phyloP scores from a whole-genome alignment of 2,329 filamentous ascomycete species.

The Corynespora cassiicola region DNA sequence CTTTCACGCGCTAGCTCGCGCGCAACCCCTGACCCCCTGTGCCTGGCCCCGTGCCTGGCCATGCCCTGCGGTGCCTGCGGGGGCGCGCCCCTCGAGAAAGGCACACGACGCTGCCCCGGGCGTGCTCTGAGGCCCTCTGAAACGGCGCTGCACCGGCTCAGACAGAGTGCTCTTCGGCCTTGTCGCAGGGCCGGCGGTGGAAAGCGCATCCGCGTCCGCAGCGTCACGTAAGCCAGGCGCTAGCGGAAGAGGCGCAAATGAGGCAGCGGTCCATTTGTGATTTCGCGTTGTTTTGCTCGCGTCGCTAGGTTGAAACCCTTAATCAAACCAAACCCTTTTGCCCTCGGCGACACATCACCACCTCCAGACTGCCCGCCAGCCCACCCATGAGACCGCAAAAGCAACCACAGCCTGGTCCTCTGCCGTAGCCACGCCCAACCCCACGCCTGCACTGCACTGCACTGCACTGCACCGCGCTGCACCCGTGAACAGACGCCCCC shows the following conservation, averaged over 20 bases:
- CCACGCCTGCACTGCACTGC: not conserved
- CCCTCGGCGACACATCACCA: constrained; percentile 30
- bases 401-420: not conserved
- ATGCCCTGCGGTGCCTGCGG: too few species aligned
- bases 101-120: too few species aligned
- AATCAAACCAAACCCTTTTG: constrained; percentile 34
- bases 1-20: too few species aligned
- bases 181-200: not conserved
- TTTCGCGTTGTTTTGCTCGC: constrained; percentile 18
- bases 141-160: too few species aligned
- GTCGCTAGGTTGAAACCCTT: constrained; percentile 26
- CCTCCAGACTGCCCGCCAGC: constrained; percentile 10
- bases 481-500: not conserved
- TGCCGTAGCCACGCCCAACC: not conserved
- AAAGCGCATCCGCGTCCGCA: not conserved
- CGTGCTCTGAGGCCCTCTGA: too few species aligned
- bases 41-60: too few species aligned
- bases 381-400: constrained; percentile 3
- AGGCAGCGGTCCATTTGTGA: too few species aligned
- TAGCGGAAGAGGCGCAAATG: constrained; percentile 16
- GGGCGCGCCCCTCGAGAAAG: too few species aligned
- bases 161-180: too few species aligned
- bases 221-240: too few species aligned
- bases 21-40: too few species aligned
- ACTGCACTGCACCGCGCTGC: not conserved